Base-by-base conservation (phyloP, 768 basidiomycete genomes). In the Boletus reticulatus region DNA sequence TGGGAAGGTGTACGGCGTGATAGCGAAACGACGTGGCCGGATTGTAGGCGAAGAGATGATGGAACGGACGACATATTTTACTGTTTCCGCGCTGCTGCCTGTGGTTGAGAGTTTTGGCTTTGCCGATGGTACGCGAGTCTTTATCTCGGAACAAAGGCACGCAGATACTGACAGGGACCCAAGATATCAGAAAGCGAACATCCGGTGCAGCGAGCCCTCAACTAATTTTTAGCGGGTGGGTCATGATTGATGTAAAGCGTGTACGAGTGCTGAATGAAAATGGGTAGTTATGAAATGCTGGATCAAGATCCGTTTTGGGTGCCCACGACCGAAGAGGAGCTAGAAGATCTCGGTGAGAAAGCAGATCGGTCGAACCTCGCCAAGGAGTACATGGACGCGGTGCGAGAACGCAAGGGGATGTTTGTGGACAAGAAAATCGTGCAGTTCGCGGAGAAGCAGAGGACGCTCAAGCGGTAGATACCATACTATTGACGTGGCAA, bases 21-120 rank as follows among this genome's bases (percentile, higher is more conserved):
- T 98, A 5, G 87, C 96, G 0, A 86, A 87, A 69, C 84, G 96
- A 59, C 84, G 93, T 48, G 97, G 97, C 3, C 80, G 89, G 45
- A 96, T 99, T 57, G 83, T 98, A 4, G 89, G 94, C 14, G 97
- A 98, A 67, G 97, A 98, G 70, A 96, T 98, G 94, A 98, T 94
- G 69, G 95, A 98, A 69, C 94, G 97, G 0, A 97, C 94, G 0
- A 81, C 89, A 1, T 95, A 97, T 74, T 97, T 99, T 75, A 94
- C 87, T 11, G 87, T 99, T 20, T 84, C 87, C 8, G 92, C 97
- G 1, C 75, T 97, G 57, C 73, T 99, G 19, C 97, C 97, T 2
- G 95, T 98, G 8, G 92, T 97, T 12, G 97, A 98, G 73, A 93
- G 91, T 72, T 99, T 98, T 68, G 95, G 96, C 1, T 98, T 99